Evolutionary conservation across 2,329 filamentous ascomycete genomes (phyloP).

Genomic region (Mariannaea elegans): DNA sequence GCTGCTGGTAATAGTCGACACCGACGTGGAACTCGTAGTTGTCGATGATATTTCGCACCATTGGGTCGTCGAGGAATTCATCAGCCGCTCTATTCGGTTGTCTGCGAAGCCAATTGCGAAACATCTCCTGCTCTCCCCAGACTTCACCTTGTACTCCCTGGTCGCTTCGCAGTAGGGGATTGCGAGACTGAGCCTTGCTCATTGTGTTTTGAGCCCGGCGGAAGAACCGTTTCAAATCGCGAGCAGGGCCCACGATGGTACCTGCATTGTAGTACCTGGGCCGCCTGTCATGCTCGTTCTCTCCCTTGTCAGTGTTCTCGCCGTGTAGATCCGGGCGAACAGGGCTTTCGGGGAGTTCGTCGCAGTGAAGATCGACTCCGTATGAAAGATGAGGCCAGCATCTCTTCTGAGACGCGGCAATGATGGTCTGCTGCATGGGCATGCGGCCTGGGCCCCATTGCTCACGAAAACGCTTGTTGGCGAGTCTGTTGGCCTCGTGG

Average conservation of each 20-base stretch:
- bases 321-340: slow-evolving; percentile 31
- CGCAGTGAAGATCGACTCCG: slow-evolving; percentile 29
- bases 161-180: slow-evolving; percentile 32
- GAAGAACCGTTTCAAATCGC: slow-evolving; percentile 35
- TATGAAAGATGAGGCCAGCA: slow-evolving; percentile 24
- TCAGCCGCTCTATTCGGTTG: not conserved
- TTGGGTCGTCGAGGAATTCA: not conserved
- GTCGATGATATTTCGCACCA: not conserved
- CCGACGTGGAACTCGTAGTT: slow-evolving; percentile 35
- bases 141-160: slow-evolving; percentile 42
- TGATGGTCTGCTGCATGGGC: slow-evolving; percentile 32
- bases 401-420: slow-evolving; percentile 32
- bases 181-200: slow-evolving; percentile 10
- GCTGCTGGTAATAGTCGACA: slow-evolving; percentile 28
- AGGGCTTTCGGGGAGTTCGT: slow-evolving; percentile 27
- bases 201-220: slow-evolving; percentile 34
- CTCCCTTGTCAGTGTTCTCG: not conserved
- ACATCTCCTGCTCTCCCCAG: slow-evolving; percentile 39
- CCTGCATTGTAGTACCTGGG: slow-evolving; percentile 42
- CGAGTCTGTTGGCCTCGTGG: slow-evolving; percentile 27
- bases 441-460: slow-evolving; percentile 1
- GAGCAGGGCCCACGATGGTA: slow-evolving; percentile 37
- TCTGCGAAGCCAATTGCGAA: slow-evolving; percentile 8
- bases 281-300: slow-evolving; percentile 17
- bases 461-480: slow-evolving; percentile 22